Conservation (phyloP, 2,329 filamentous ascomycete species). For the Cladosporium phlei region DNA sequence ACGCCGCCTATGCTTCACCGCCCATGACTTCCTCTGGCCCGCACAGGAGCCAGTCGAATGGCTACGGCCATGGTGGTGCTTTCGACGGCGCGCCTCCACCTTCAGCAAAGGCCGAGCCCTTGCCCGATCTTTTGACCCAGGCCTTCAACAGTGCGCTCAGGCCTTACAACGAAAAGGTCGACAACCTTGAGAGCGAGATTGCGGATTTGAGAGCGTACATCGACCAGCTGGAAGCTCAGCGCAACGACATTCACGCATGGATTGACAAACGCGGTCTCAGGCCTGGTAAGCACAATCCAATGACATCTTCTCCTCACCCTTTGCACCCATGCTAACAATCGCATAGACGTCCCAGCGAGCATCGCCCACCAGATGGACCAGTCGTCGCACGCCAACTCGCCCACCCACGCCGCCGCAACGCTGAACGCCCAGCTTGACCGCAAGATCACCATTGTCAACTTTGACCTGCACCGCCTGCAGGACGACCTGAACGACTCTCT, state of each 20-base stretch:
- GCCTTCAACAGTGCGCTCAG: constrained; percentile 51
- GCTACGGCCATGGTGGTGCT: constrained; percentile 16
- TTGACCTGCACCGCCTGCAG: constrained; percentile 52
- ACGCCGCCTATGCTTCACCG: constrained; percentile 26
- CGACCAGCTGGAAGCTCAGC: constrained; percentile 48
- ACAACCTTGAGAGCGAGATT: constrained; percentile 47
- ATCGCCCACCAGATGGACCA: constrained; percentile 52
- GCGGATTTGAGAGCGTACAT: constrained; percentile 48
- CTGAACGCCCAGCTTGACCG: constrained; percentile 54
- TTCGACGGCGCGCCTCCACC: constrained; percentile 20
- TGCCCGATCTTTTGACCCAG: constrained; percentile 48
- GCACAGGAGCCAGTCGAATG: constrained; percentile 22
- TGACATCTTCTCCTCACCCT: too few species aligned
- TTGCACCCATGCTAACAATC: constrained; percentile 11
- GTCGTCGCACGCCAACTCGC: constrained; percentile 34
- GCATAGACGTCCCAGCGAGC: constrained; percentile 46
- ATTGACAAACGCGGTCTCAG: constrained; percentile 52
- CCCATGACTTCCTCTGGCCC: constrained; percentile 15
- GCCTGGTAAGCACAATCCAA: constrained; percentile 41
- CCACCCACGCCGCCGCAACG: constrained; percentile 45
- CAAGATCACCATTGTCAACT: constrained; percentile 56
- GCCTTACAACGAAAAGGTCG: constrained; percentile 51
- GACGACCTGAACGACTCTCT: constrained; percentile 53
- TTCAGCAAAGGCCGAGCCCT: constrained; percentile 34
- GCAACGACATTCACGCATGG: constrained; percentile 50